Conservation (phyloP, 129 eudicot genomes). For the Flaveria robusta region DNA sequence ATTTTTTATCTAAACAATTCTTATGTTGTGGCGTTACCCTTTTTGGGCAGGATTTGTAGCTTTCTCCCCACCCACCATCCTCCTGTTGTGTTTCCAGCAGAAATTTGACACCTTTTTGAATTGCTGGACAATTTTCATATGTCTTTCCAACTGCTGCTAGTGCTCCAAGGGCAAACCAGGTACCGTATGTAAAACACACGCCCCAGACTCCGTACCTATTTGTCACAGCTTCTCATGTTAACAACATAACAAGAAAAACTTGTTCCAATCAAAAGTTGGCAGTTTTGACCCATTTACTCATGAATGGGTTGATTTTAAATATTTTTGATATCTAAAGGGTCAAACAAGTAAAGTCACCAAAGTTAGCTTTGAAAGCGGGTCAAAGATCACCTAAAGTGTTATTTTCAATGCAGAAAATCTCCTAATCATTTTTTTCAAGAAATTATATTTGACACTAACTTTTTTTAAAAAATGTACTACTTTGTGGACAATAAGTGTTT, state of each 20-base stretch:
- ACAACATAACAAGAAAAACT: neutral
- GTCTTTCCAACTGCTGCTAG: slow-evolving; percentile 68
- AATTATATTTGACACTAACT: neutral
- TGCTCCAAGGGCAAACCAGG: slow-evolving; percentile 86
- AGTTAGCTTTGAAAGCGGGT: neutral
- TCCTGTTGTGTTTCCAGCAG: slow-evolving; percentile 52
- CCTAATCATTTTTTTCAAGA: neutral
- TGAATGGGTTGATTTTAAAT: neutral
- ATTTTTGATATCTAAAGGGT: neutral
- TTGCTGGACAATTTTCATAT: slow-evolving; percentile 54
- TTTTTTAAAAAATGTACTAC: neutral
- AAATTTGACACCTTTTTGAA: slow-evolving; percentile 62
- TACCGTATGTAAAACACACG: slow-evolving; percentile 76
- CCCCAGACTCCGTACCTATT: slow-evolving; percentile 92
- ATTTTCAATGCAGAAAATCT: neutral
- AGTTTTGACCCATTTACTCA: neutral
- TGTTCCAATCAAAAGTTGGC: neutral
- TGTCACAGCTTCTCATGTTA: slow-evolving; percentile 11
- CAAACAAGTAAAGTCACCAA: neutral
- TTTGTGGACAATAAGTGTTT: neutral
- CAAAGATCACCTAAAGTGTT: neutral
- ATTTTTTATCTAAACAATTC: neutral
- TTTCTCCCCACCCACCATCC: slow-evolving; percentile 99
- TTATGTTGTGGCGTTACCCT: slow-evolving; percentile 51
- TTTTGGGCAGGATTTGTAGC: slow-evolving; percentile 78